A percentile compares a stretch with the other conserved stretches of the same genome.
These are phyloP conservation scores for Cyberlindnera saturnus DNA, from an alignment of 805 yeast species.

Conservation along the genomic window DNA sequence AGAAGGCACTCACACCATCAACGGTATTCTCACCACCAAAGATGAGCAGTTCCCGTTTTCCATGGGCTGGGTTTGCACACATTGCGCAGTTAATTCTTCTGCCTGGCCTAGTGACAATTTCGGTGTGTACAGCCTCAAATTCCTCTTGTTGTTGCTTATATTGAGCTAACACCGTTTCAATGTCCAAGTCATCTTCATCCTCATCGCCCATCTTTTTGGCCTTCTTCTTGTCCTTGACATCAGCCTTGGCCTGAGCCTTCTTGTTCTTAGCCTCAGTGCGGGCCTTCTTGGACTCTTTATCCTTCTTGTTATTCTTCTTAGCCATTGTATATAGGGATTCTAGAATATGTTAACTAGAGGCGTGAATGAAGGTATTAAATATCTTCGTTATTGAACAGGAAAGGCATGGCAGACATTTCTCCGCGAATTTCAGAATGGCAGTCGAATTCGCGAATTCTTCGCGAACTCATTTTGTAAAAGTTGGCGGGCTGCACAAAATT, in stretches of 20 bases:
- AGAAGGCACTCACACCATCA: conserved; percentile 52
- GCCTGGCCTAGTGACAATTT: conserved; percentile 52
- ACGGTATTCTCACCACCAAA: conserved; percentile 85
- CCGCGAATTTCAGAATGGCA: neutral
- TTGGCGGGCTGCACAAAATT: neutral
- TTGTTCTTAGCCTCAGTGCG: conserved; percentile 76
- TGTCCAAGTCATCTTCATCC: conserved; percentile 79
- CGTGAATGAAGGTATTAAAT: no score
- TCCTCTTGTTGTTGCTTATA: conserved; percentile 75
- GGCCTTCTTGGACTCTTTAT: conserved; percentile 88
- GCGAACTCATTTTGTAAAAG: neutral
- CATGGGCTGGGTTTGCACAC: conserved; percentile 69
- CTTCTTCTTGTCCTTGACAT: conserved; percentile 63
- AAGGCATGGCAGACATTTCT: neutral
- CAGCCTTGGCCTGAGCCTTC: conserved; percentile 72
- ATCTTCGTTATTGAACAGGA: neutral
- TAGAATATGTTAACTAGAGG: no score
- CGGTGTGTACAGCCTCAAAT: conserved; percentile 65
- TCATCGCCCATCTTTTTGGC: conserved; percentile 72
- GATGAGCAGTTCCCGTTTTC: conserved; percentile 68
- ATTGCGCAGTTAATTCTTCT: conserved; percentile 69
- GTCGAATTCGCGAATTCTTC: neutral
- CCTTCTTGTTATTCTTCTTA: conserved; percentile 68
- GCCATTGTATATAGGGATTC: conserved; percentile 49
- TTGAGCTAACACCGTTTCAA: conserved; percentile 75